Percentiles rank a stretch among this genome's conserved stretches.
Evolutionary conservation across 2,329 filamentous ascomycete genomes (phyloP).

Genomic region (Hypoxylon sp.): DNA sequence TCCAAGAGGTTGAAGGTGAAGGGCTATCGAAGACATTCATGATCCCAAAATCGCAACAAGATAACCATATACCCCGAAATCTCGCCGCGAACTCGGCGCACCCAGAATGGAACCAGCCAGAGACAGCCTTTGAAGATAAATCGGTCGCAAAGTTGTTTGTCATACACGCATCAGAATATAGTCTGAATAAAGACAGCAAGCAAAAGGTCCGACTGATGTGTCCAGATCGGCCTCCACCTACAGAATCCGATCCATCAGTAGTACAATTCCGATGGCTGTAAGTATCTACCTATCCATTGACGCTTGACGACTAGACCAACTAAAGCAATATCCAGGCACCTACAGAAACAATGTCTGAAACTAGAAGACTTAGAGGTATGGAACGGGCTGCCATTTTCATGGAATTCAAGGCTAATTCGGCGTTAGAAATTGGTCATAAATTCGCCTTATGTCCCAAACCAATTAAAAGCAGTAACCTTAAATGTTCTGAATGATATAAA

Average conservation of each 20-base stretch:
- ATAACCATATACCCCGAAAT: not conserved
- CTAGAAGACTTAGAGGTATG: slow-evolving; percentile 11
- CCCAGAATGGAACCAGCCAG: slow-evolving; percentile 13
- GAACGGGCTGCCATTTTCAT: not conserved
- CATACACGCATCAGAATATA: slow-evolving; percentile 20
- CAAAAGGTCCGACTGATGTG: slow-evolving; percentile 13
- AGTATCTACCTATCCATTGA: not conserved
- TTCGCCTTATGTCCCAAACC: slow-evolving; percentile 9
- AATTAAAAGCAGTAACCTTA: not conserved
- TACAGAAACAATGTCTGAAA: not conserved
- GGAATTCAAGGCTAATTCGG: not conserved
- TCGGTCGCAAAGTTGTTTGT: not conserved
- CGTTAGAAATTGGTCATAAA: slow-evolving; percentile 10
- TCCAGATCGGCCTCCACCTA: slow-evolving; percentile 9
- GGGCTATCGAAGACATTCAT: slow-evolving; percentile 15
- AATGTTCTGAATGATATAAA: slow-evolving; percentile 2
- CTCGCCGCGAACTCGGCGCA: not conserved
- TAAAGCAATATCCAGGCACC: not conserved
- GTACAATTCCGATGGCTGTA: slow-evolving; percentile 14
- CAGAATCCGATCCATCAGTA: not conserved
- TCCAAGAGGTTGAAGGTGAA: slow-evolving; percentile 13
- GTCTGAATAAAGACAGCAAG: slow-evolving; percentile 18
- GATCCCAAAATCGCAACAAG: not conserved
- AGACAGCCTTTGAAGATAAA: slow-evolving; percentile 2
- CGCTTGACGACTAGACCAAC: not conserved